Percentiles rank a stretch among this genome's conserved stretches.
phyloP scores from a whole-genome alignment of 306 rosid species.

The Trichosanthes truncata region DNA sequence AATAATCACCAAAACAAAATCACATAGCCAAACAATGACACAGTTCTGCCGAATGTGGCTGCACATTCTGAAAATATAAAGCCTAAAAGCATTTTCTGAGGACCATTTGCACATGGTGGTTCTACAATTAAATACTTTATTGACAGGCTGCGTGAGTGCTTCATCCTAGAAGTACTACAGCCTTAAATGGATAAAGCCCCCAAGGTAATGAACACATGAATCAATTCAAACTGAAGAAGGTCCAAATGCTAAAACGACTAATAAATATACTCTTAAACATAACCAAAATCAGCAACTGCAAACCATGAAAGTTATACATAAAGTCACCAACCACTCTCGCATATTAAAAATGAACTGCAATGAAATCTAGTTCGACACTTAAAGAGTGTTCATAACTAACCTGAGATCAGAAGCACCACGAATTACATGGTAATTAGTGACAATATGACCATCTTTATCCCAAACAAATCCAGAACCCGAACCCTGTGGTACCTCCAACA shows the following conservation, averaged over 20 bases:
- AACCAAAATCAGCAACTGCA: not conserved
- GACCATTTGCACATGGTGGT: not conserved
- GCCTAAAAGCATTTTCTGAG: not conserved
- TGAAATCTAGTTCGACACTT: not conserved
- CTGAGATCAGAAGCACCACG: slow-evolving; percentile 99
- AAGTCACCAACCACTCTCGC: not conserved
- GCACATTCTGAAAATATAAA: not conserved
- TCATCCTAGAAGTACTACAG: not conserved
- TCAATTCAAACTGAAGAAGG: not conserved
- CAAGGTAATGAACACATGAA: not conserved
- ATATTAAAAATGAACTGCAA: not conserved
- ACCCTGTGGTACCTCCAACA: slow-evolving; percentile 93
- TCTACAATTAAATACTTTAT: not conserved
- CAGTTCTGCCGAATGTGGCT: not conserved
- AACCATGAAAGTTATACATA: not conserved
- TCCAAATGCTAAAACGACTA: not conserved
- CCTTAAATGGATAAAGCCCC: not conserved
- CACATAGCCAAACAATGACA: not conserved
- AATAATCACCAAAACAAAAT: not conserved
- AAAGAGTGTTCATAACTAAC: slow-evolving; percentile 21
- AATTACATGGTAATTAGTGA: slow-evolving; percentile 93
- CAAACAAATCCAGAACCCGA: slow-evolving; percentile 97
- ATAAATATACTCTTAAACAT: not conserved
- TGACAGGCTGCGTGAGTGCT: not conserved
- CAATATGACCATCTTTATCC: slow-evolving; percentile 77